These are phyloP conservation scores for Arabidopsis thaliana DNA, from an alignment of 345 rosid genomes.

Conservation along the genomic window DNA sequence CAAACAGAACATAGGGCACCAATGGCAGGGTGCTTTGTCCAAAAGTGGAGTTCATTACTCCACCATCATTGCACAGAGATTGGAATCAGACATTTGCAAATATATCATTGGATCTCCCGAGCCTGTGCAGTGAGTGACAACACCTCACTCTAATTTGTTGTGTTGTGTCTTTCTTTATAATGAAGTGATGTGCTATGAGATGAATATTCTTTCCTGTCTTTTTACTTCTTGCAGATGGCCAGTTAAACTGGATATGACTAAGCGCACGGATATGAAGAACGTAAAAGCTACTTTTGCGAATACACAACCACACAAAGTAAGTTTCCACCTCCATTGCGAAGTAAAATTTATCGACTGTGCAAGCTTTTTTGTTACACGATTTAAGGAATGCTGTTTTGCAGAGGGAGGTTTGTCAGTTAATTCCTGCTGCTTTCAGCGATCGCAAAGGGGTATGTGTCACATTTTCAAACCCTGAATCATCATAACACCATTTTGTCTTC, in stretches of 20 bases:
- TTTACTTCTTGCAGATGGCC: slow-evolving; percentile 81
- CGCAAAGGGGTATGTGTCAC: slow-evolving; percentile 73
- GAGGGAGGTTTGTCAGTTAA: slow-evolving; percentile 92
- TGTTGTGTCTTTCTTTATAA: slow-evolving; percentile 31
- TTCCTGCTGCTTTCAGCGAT: slow-evolving; percentile 70
- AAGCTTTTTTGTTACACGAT: slow-evolving; percentile 9
- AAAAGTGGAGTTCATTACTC: slow-evolving; percentile 96
- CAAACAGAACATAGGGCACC: slow-evolving; percentile 51
- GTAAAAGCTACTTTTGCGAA: slow-evolving; percentile 73
- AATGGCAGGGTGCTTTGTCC: slow-evolving; percentile 86
- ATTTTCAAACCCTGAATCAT: slow-evolving; percentile 11
- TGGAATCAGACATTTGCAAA: slow-evolving; percentile 78
- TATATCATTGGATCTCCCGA: slow-evolving; percentile 73
- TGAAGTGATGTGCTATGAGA: slow-evolving; percentile 28
- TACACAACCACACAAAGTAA: slow-evolving; percentile 84
- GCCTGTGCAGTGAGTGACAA: slow-evolving; percentile 75
- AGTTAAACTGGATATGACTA: slow-evolving; percentile 84
- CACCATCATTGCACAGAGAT: slow-evolving; percentile 70
- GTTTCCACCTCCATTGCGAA: slow-evolving; percentile 30
- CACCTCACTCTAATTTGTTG: slow-evolving; percentile 21
- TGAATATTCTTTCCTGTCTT: slow-evolving; percentile 39
- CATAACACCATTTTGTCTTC: background rate
- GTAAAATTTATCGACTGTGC: background rate
- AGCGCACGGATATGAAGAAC: slow-evolving; percentile 88
- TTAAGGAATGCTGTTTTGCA: slow-evolving; percentile 50